phyloP scores from a whole-genome alignment of 306 rosid species.

The Prunus davidiana region DNA sequence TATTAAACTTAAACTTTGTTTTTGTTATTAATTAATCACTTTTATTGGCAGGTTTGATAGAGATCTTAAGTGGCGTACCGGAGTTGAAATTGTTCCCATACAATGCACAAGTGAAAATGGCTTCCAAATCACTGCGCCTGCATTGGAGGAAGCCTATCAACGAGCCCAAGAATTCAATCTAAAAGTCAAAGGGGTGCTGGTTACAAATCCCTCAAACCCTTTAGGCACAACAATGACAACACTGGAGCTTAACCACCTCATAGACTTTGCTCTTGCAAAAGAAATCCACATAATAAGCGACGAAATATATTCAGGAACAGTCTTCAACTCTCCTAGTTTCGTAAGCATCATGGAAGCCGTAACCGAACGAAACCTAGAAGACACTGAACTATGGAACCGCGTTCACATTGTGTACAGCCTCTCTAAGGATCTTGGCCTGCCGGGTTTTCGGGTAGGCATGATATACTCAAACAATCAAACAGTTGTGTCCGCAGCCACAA shows the following conservation, averaged over 20 bases:
- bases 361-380: slow-evolving; percentile 8
- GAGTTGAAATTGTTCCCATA: slow-evolving; percentile 71
- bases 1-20: neutral
- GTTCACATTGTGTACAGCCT: slow-evolving; percentile 70
- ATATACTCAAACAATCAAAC: slow-evolving; percentile 53
- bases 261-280: slow-evolving; percentile 47
- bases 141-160: slow-evolving; percentile 56
- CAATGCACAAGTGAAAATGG: slow-evolving; percentile 70
- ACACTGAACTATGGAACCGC: slow-evolving; percentile 19
- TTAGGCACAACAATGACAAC: slow-evolving; percentile 62
- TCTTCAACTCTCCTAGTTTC: slow-evolving; percentile 49
- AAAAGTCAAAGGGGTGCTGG: slow-evolving; percentile 64
- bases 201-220: slow-evolving; percentile 88
- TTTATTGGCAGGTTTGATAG: slow-evolving; percentile 62
- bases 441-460: slow-evolving; percentile 83
- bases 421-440: slow-evolving; percentile 71
- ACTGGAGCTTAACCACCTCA: slow-evolving; percentile 47
- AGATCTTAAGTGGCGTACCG: slow-evolving; percentile 83
- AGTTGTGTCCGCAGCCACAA: slow-evolving; percentile 63
- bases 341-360: slow-evolving; percentile 46
- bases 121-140: slow-evolving; percentile 55
- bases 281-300: slow-evolving; percentile 69
- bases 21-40: neutral
- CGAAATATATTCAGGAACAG: slow-evolving; percentile 76
- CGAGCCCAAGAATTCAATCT: slow-evolving; percentile 44